phyloP scores from a whole-genome alignment of 2,329 filamentous ascomycete genomes.

The Aureobasidium namibiae region DNA sequence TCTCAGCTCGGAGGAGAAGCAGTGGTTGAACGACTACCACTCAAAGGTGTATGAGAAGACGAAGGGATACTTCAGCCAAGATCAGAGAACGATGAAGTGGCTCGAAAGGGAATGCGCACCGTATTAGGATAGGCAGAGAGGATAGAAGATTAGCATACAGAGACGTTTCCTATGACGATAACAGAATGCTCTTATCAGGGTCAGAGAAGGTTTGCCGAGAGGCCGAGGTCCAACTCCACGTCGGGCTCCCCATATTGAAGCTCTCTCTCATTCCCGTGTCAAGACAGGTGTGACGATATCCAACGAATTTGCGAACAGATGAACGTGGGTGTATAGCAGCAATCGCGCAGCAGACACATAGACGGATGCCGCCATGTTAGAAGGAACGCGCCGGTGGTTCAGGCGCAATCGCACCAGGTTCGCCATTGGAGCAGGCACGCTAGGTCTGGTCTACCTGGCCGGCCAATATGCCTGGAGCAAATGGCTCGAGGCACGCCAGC shows the following conservation, averaged over 20 bases:
- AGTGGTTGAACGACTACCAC: conserved; percentile 85
- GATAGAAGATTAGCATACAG: not conserved
- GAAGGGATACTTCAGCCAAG: conserved; percentile 62
- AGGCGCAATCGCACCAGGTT: conserved; percentile 84
- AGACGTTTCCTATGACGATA: not conserved
- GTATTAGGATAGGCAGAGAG: not conserved
- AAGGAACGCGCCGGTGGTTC: conserved; percentile 80
- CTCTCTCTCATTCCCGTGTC: not conserved
- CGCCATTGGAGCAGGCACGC: conserved; percentile 75
- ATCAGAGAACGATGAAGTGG: conserved; percentile 67
- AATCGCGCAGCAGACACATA: not conserved
- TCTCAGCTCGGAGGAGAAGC: conserved; percentile 64
- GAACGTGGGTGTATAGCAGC: not conserved
- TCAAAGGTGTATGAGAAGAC: conserved; percentile 75
- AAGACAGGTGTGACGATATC: not conserved
- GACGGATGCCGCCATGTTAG: conserved; percentile 45
- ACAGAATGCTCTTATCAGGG: not conserved
- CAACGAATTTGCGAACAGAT: not conserved
- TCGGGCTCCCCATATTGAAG: not conserved
- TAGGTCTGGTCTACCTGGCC: conserved; percentile 84
- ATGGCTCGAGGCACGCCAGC: conserved; percentile 86
- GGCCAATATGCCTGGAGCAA: conserved; percentile 89
- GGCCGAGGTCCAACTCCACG: conserved; percentile 6
- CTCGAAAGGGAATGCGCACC: conserved; percentile 76
- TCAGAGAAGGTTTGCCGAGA: not conserved